Percentiles rank a stretch among this genome's conserved stretches.
Evolutionary conservation across 352 stramenopile genomes (phyloP).

Genomic region (Pythium guiyangense): DNA sequence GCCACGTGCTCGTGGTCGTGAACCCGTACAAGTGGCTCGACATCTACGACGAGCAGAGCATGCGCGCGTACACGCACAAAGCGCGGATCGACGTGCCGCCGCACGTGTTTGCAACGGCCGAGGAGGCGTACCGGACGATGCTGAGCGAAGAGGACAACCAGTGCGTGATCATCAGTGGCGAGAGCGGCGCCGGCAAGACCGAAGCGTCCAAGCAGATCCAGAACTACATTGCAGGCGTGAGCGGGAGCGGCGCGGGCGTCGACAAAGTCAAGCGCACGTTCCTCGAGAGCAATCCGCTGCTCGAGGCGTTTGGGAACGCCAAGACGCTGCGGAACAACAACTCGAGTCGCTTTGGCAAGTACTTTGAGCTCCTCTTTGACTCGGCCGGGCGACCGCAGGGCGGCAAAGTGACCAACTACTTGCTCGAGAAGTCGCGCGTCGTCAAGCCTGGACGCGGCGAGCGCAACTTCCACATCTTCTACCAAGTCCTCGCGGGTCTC

Average conservation of each 20-base stretch:
- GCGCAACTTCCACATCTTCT: slow-evolving; percentile 95
- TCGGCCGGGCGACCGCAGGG: slow-evolving; percentile 70
- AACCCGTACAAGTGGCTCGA: slow-evolving; percentile 91
- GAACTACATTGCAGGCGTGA: slow-evolving; percentile 87
- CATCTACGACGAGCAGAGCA: slow-evolving; percentile 81
- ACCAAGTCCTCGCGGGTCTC: slow-evolving; percentile 84
- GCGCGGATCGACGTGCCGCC: slow-evolving; percentile 82
- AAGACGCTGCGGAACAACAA: slow-evolving; percentile 95
- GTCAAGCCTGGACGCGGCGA: slow-evolving; percentile 84
- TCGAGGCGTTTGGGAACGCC: slow-evolving; percentile 96
- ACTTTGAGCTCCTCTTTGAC: slow-evolving; percentile 94
- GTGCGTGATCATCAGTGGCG: slow-evolving; percentile 88
- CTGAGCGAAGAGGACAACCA: slow-evolving; percentile 87
- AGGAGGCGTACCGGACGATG: slow-evolving; percentile 87
- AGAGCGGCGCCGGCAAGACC: slow-evolving; percentile 83
- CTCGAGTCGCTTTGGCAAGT: slow-evolving; percentile 94
- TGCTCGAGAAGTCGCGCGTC: slow-evolving; percentile 90
- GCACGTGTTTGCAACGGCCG: slow-evolving; percentile 83
- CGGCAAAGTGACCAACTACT: slow-evolving; percentile 90
- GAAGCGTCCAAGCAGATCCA: slow-evolving; percentile 89
- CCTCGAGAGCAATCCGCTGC: slow-evolving; percentile 92
- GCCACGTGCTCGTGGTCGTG: slow-evolving; percentile 83
- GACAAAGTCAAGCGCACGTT: slow-evolving; percentile 90
- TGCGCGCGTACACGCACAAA: slow-evolving; percentile 83
- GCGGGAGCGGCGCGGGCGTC: slow-evolving; percentile 65